phyloP scores from a whole-genome alignment of 2,329 filamentous ascomycete genomes.

The Aureobasidium sp. region DNA sequence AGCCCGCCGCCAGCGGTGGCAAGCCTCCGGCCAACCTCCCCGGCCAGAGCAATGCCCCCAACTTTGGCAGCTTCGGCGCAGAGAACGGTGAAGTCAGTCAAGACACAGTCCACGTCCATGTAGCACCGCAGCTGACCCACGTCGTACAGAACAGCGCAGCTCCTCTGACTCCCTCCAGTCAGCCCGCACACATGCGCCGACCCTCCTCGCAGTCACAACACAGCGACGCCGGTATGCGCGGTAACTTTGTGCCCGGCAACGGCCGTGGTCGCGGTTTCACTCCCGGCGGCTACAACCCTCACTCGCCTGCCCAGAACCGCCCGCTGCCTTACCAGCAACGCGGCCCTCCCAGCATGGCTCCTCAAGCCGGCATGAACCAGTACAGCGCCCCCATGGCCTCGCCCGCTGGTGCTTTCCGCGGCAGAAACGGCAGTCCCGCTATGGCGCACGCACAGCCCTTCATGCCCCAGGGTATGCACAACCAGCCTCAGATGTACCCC shows the following conservation, averaged over 20 bases:
- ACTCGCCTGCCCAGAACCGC: conserved; percentile 47
- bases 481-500: conserved; percentile 52
- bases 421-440: conserved; percentile 49
- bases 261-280: conserved; percentile 44
- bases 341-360: conserved; percentile 42
- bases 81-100: conserved; percentile 62
- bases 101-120: conserved; percentile 33
- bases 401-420: conserved; percentile 29
- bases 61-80: conserved; percentile 74
- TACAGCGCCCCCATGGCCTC: conserved; percentile 24
- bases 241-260: conserved; percentile 32
- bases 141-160: conserved; percentile 12
- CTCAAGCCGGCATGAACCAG: conserved; percentile 32
- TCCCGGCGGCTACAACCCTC: conserved; percentile 42
- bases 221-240: conserved; percentile 52
- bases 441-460: conserved; percentile 55
- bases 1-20: conserved; percentile 75
- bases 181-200: conserved; percentile 71
- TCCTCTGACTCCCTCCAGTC: conserved; percentile 51
- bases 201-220: conserved; percentile 80
- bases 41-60: conserved; percentile 61
- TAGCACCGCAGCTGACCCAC: conserved; percentile 1
- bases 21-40: conserved; percentile 69
- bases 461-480: conserved; percentile 45
- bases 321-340: conserved; percentile 42